A percentile compares a stretch with the other conserved stretches of the same genome.
phyloP scores from a whole-genome alignment of 352 stramenopile genomes.

The Phytophthora multivora region DNA sequence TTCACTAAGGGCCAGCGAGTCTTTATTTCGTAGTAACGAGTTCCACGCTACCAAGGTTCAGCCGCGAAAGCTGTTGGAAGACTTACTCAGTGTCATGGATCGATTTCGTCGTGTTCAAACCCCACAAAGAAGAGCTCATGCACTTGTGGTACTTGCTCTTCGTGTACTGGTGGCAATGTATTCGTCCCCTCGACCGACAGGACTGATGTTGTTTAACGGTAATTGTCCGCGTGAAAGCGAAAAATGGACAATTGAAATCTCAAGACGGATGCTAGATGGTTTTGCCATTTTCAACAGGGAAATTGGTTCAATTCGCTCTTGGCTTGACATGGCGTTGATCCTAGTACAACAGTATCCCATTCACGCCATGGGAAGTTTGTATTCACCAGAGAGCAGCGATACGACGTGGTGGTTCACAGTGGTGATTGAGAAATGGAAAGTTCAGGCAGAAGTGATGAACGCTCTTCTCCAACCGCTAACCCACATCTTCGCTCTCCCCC shows the following conservation, averaged over 20 bases:
- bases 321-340: slow-evolving; percentile 28
- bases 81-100: slow-evolving; percentile 28
- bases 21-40: slow-evolving; percentile 40
- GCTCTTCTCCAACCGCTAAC: slow-evolving; percentile 13
- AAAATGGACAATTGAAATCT: slow-evolving; percentile 18
- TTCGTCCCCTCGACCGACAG: slow-evolving; percentile 9
- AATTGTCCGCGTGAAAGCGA: neutral
- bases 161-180: slow-evolving; percentile 20
- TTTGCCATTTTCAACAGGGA: slow-evolving; percentile 23
- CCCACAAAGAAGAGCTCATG: slow-evolving; percentile 13
- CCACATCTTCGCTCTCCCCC: slow-evolving; percentile 23
- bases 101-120: slow-evolving; percentile 27
- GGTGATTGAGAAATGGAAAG: slow-evolving; percentile 24
- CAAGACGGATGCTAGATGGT: slow-evolving; percentile 18
- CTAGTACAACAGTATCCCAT: slow-evolving; percentile 14
- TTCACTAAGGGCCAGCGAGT: slow-evolving; percentile 35
- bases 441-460: slow-evolving; percentile 11
- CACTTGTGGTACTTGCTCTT: slow-evolving; percentile 27
- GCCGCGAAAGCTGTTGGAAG: slow-evolving; percentile 17
- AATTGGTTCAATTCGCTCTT: slow-evolving; percentile 10
- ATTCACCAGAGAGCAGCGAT: neutral
- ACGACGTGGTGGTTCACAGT: slow-evolving; percentile 21
- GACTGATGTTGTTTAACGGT: slow-evolving; percentile 16
- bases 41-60: slow-evolving; percentile 29
- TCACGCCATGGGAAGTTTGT: slow-evolving; percentile 12